Evolutionary conservation across 2,329 filamentous ascomycete genomes (phyloP), one percentile per base, ranked within the genome.

Genomic region (Fusarium nelsonii): DNA sequence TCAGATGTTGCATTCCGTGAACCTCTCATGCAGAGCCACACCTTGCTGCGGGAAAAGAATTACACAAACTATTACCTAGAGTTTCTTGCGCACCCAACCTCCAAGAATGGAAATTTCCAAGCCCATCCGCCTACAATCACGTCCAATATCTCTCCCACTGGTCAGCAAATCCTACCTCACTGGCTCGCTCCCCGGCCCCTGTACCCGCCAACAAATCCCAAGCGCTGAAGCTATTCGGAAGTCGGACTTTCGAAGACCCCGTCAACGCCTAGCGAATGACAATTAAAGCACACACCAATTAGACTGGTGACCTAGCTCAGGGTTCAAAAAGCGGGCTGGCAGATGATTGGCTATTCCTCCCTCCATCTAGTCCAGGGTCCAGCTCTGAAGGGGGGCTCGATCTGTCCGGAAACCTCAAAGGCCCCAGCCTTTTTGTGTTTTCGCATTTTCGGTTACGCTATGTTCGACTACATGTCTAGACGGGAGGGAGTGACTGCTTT

Each of bases 201-300:
- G 43, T 15, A 10, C 28, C 2, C 15, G 10, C n/a, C 11, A 45
- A 15, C 43, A 45, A 45, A 51, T 51, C 48, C 9, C 33, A n/a
- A 3, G 18, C 50, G 12, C 14, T 61, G 58, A 61, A 37, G 58
- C 15, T 52, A 61, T 50, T 37, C 55, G 44, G 46, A 20, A 18
- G 33, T 50, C 48, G 48, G 48, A 51, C 48, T 51, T 40, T 39
- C 11, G 8, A 10, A 20, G 16, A 51, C n/a, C n/a, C 48, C 48
- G 48, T 51, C 34, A 30, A 16, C 28, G 41, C 16, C 16, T 10
- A 44, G 10, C 30, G 30, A 37, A 37, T 37, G 34, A 37, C 34
- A 37, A 6, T 23, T 23, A 23, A 20, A 23, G 23, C 23, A 6
- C 23, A 23, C 6, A 6, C 23, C 23, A 23, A 23, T 23, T 23